These are phyloP conservation scores for Epichloe bromicola DNA, from an alignment of 2,329 filamentous ascomycete species.

Conservation along the genomic window DNA sequence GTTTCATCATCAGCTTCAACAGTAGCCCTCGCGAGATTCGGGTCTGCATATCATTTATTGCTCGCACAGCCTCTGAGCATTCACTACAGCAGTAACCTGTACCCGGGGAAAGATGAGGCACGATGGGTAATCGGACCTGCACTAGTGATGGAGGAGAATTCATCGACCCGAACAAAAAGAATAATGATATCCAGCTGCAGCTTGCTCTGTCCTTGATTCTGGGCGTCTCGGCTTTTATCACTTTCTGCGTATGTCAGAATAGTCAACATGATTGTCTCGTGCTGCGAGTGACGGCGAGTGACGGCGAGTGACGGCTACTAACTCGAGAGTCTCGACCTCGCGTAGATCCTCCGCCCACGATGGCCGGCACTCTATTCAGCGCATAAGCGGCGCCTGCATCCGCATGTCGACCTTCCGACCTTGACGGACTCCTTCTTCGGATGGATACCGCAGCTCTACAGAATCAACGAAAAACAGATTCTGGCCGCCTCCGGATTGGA, in stretches of 20 bases:
- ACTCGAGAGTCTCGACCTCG: not conserved
- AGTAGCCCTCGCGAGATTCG: not conserved
- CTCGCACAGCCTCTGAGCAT: not conserved
- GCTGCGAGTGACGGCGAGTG: not conserved
- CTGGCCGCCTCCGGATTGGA: constrained; percentile 84
- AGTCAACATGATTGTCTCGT: constrained; percentile 14
- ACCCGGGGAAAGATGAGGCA: constrained; percentile 2
- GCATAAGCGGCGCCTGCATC: constrained; percentile 60
- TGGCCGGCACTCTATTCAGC: constrained; percentile 89
- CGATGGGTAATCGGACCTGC: constrained; percentile 1
- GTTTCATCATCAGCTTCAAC: not conserved
- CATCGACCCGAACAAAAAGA: constrained; percentile 11
- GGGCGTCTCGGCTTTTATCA: constrained; percentile 53
- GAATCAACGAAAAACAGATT: constrained; percentile 78
- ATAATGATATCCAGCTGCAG: constrained; percentile 46
- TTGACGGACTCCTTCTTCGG: constrained; percentile 78
- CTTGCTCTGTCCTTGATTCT: constrained; percentile 58
- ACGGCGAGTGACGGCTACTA: not conserved
- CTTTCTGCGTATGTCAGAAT: constrained; percentile 52
- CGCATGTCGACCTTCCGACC: constrained; percentile 50
- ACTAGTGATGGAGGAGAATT: constrained; percentile 9
- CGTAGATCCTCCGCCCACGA: constrained; percentile 71
- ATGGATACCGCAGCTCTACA: constrained; percentile 81
- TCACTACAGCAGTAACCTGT: not conserved
- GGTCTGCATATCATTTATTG: not conserved